Conservation (phyloP, 139 green algal genomes). For the Monoraphidium neglectum region DNA sequence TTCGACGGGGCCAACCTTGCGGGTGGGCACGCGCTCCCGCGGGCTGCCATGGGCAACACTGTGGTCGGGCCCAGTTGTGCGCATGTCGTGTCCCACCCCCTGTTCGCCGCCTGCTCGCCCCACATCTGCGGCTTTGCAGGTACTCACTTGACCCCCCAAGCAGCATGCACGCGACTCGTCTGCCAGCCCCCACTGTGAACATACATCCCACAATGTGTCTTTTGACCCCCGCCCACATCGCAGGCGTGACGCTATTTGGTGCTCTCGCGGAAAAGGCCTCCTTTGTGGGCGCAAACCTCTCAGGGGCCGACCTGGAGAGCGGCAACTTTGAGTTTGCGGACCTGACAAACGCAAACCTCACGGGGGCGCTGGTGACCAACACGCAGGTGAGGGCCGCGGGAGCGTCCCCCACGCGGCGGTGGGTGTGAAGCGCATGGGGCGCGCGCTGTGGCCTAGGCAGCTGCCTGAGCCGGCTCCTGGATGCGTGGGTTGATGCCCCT, state of each 20-base stretch:
- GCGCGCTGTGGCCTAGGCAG: background rate
- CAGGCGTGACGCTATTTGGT: slow-evolving; percentile 47
- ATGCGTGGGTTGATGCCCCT: background rate
- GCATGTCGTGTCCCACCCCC: too few relatives aligned
- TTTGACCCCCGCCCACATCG: too few relatives aligned
- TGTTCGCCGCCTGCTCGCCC: too few relatives aligned
- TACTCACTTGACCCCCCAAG: too few relatives aligned
- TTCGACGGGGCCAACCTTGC: too few relatives aligned
- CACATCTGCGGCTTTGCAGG: too few relatives aligned
- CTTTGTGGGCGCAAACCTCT: slow-evolving; percentile 74
- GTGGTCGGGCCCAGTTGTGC: too few relatives aligned
- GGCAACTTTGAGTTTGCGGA: slow-evolving; percentile 76
- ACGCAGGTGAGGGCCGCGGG: slow-evolving; percentile 70
- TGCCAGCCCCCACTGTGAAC: too few relatives aligned
- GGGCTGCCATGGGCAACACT: too few relatives aligned
- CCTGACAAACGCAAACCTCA: slow-evolving; percentile 74
- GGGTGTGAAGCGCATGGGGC: background rate
- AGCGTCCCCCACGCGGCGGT: slow-evolving; percentile 10
- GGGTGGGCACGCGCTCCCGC: too few relatives aligned
- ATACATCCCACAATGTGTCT: too few relatives aligned
- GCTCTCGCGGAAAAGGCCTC: slow-evolving; percentile 57
- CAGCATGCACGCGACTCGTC: too few relatives aligned
- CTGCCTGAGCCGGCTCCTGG: background rate
- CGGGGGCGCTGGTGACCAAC: slow-evolving; percentile 75
- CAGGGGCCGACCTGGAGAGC: slow-evolving; percentile 72